These are phyloP conservation scores for Fusarium nygamai DNA, from an alignment of 2,329 filamentous ascomycete genomes.

Conservation along the genomic window DNA sequence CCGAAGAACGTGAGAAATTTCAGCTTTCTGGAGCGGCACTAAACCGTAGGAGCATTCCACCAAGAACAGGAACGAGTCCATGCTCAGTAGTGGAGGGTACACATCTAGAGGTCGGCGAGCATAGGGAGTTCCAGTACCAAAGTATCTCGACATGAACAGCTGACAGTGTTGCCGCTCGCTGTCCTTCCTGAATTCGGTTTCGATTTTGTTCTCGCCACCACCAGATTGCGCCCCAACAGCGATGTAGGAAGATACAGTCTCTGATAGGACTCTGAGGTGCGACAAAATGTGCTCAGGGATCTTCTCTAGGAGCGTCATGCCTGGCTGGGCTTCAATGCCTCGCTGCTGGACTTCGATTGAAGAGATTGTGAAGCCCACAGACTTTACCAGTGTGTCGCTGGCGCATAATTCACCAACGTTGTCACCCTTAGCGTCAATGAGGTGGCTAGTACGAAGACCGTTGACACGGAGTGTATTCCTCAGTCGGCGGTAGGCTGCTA, in stretches of 20 bases:
- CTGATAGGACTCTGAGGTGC: conserved; percentile 86
- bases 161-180: conserved; percentile 79
- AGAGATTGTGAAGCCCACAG: conserved; percentile 86
- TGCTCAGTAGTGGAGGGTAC: conserved; percentile 68
- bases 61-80: conserved; percentile 83
- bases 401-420: conserved; percentile 58
- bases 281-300: conserved; percentile 86
- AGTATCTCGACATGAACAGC: conserved; percentile 73
- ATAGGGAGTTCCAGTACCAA: conserved; percentile 54
- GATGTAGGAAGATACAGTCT: conserved; percentile 88
- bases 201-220: conserved; percentile 68
- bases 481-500: conserved; percentile 68
- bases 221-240: conserved; percentile 76
- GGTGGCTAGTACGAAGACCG: conserved; percentile 55
- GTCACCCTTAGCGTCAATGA: conserved; percentile 43
- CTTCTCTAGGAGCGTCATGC: conserved; percentile 81
- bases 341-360: conserved; percentile 92
- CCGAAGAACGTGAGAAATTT: conserved; percentile 81
- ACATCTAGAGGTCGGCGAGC: conserved; percentile 55
- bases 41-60: conserved; percentile 80
- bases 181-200: conserved; percentile 72
- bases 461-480: conserved; percentile 68
- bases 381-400: conserved; percentile 69
- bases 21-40: conserved; percentile 72
- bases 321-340: conserved; percentile 78